These are phyloP conservation scores for Hyaloscypha hepaticicola DNA, from an alignment of 495 filamentous ascomycete species.

Conservation along the genomic window DNA sequence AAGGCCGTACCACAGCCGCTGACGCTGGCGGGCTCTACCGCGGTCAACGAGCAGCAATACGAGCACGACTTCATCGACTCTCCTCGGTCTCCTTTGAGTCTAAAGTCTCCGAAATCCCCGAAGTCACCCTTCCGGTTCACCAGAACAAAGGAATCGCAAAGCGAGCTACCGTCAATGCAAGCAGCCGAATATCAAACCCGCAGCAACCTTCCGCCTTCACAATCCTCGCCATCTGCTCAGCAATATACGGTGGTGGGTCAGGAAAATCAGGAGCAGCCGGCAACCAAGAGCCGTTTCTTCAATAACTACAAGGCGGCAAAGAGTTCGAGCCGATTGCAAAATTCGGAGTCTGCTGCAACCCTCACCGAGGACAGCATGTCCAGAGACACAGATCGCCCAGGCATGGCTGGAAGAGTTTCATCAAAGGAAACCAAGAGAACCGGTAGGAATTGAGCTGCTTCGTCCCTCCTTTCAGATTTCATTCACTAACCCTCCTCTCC, in stretches of 20 bases:
- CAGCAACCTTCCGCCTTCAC: conserved; percentile 13
- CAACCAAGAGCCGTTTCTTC: conserved; percentile 28
- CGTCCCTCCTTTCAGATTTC: conserved; percentile 7
- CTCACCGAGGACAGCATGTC: conserved; percentile 26
- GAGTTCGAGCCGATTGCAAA: conserved; percentile 29
- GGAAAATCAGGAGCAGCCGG: conserved; percentile 15
- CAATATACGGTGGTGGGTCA: neutral
- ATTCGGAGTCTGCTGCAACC: conserved; percentile 8
- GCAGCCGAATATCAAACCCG: conserved; percentile 12
- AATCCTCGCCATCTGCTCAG: conserved; percentile 20
- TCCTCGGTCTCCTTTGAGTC: conserved; percentile 29
- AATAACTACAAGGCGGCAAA: conserved; percentile 34
- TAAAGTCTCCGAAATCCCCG: conserved; percentile 50
- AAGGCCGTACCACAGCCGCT: conserved; percentile 54
- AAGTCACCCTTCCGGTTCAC: conserved; percentile 51
- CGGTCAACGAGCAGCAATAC: conserved; percentile 20
- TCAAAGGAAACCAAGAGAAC: conserved; percentile 26
- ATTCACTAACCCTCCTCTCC: conserved; percentile 14
- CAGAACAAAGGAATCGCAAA: conserved; percentile 30
- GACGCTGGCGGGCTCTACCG: conserved; percentile 41
- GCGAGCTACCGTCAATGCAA: conserved; percentile 15
- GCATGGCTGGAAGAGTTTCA: conserved; percentile 26
- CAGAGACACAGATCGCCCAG: conserved; percentile 25
- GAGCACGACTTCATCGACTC: conserved; percentile 11
- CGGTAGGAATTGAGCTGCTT: conserved; percentile 27